phyloP scores from a whole-genome alignment of 306 rosid species.

The Trichosanthes cucumerina region DNA sequence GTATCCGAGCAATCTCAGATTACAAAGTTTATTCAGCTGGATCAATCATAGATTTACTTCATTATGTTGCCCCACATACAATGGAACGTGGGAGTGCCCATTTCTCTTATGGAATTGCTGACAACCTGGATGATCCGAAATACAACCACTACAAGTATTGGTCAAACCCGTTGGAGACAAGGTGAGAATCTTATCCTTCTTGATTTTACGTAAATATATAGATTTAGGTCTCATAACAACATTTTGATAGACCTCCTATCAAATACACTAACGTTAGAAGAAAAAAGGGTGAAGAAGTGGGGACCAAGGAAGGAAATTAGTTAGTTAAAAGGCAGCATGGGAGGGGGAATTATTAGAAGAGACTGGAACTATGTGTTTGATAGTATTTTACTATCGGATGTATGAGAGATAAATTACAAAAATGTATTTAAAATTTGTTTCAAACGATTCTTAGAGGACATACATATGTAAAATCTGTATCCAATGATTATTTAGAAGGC shows the following conservation, averaged over 20 bases:
- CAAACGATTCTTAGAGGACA: not conserved
- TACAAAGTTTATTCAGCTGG: constrained; percentile 58
- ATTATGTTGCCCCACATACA: constrained; percentile 74
- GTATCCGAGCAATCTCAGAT: constrained; percentile 63
- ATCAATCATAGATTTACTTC: constrained; percentile 48
- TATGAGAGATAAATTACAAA: not conserved
- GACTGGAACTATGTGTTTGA: not conserved
- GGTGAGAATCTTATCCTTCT: constrained; percentile 30
- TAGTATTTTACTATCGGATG: not conserved
- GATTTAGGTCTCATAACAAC: not conserved
- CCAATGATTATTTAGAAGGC: not conserved
- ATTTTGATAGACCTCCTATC: not conserved
- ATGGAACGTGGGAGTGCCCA: constrained; percentile 75
- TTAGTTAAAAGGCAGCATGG: not conserved
- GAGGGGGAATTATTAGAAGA: not conserved
- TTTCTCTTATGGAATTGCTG: constrained; percentile 77
- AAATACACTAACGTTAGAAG: not conserved
- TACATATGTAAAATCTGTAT: not conserved
- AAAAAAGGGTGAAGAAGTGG: not conserved
- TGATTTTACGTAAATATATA: not conserved
- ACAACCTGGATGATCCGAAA: constrained; percentile 60
- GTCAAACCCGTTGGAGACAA: constrained; percentile 85
- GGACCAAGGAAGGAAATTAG: not conserved
- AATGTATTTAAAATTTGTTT: not conserved
- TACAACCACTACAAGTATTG: constrained; percentile 65